Evolutionary conservation across 1,284 basidiomycete species (phyloP).

Genomic region (Papiliotrema terrestris): DNA sequence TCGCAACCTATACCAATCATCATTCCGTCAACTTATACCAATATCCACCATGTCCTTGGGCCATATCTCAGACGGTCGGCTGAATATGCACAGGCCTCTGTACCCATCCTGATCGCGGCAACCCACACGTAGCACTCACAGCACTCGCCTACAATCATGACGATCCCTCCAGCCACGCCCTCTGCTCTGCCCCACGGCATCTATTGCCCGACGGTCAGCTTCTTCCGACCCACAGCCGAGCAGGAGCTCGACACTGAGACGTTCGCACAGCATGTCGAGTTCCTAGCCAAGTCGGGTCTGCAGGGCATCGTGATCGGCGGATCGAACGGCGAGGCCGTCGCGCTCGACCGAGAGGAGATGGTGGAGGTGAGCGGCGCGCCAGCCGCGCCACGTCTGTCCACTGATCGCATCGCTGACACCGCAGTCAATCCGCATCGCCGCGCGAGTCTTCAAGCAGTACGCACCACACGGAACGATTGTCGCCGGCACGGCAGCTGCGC

Average conservation of each 20-base stretch:
- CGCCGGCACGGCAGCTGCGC: constrained; percentile 32
- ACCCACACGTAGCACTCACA: too few relatives aligned
- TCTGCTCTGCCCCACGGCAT: constrained; percentile 29
- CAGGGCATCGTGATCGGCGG: constrained; percentile 43
- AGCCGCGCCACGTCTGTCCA: not conserved
- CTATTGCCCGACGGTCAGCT: constrained; percentile 40
- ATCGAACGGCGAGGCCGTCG: constrained; percentile 44
- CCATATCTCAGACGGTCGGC: too few relatives aligned
- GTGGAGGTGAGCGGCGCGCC: constrained; percentile 20
- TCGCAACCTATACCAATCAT: too few relatives aligned
- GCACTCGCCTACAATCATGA: too few relatives aligned
- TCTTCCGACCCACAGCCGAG: constrained; percentile 37
- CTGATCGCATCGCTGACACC: too few relatives aligned
- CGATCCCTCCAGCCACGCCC: not conserved
- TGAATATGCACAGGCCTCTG: too few relatives aligned
- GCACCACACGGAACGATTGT: constrained; percentile 26
- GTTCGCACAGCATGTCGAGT: constrained; percentile 35
- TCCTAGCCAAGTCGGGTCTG: constrained; percentile 24
- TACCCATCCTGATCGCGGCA: too few relatives aligned
- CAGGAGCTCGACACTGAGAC: constrained; percentile 42
- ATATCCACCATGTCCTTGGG: too few relatives aligned
- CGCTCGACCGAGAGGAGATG: constrained; percentile 36
- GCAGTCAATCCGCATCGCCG: not conserved
- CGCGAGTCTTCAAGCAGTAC: constrained; percentile 13
- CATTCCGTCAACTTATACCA: too few relatives aligned